These are phyloP conservation scores for Coemansia sp. DNA, from an alignment of 192 early-diverging fungal species.

Conservation along the genomic window DNA sequence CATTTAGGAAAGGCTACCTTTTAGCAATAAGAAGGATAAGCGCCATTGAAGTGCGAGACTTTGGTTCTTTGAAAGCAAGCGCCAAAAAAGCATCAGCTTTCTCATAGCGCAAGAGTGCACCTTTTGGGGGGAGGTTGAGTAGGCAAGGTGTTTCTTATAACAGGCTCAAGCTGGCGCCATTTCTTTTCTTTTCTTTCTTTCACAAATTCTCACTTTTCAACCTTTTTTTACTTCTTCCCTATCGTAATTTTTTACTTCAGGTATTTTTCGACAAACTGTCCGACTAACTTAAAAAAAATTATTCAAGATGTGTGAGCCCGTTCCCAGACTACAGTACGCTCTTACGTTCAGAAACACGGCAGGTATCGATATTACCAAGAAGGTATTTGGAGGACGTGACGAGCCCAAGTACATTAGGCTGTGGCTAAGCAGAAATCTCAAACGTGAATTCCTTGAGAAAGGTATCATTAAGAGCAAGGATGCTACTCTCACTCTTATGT, in stretches of 20 bases:
- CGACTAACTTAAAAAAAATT: background rate
- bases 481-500: conserved; percentile 3
- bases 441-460: background rate
- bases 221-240: background rate
- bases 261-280: background rate
- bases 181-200: background rate
- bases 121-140: background rate
- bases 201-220: background rate
- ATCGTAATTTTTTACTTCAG: background rate
- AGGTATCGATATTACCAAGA: conserved; percentile 1
- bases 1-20: background rate
- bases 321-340: background rate
- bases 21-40: background rate
- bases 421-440: conserved; percentile 7
- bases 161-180: background rate
- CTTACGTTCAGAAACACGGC: background rate
- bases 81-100: background rate
- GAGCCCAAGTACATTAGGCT: conserved; percentile 2
- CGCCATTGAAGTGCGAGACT: background rate
- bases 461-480: conserved; percentile 8
- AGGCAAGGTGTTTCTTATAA: background rate
- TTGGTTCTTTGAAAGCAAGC: background rate
- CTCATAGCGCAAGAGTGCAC: background rate
- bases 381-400: background rate
- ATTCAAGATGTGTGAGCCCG: background rate